phyloP scores from a whole-genome alignment of 1,284 basidiomycete species.

The Neonothopanus nambi region DNA sequence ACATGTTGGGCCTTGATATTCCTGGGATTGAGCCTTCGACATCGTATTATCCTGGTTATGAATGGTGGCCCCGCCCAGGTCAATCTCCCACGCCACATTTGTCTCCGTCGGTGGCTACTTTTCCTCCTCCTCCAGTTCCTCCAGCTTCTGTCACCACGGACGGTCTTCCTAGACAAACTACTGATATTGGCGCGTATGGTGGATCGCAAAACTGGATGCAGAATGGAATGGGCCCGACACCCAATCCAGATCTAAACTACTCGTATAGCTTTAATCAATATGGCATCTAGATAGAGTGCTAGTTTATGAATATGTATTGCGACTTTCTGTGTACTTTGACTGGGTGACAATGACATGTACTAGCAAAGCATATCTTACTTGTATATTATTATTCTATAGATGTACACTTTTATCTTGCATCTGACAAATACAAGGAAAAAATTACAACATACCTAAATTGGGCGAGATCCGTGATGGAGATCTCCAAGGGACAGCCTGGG shows the following conservation, averaged over 20 bases:
- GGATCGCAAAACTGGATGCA: conserved; percentile 6
- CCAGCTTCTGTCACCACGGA: background rate
- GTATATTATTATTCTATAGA: too few relatives aligned
- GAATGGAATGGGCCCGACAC: conserved; percentile 1
- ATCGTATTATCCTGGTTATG: conserved; percentile 68
- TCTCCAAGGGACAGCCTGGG: conserved; percentile 1
- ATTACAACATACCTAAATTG: too few relatives aligned
- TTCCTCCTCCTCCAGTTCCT: too few relatives aligned
- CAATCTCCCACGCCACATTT: conserved; percentile 17
- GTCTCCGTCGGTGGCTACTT: background rate
- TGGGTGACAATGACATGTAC: too few relatives aligned
- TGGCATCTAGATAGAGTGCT: too few relatives aligned
- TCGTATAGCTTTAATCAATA: too few relatives aligned
- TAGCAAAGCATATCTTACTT: too few relatives aligned
- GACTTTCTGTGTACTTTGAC: too few relatives aligned
- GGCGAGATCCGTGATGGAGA: background rate
- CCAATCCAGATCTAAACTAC: conserved; percentile 14
- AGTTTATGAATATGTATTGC: too few relatives aligned
- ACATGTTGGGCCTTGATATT: conserved; percentile 66
- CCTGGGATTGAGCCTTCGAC: conserved; percentile 61
- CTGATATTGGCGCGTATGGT: background rate
- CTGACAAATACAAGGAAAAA: too few relatives aligned
- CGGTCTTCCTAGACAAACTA: background rate
- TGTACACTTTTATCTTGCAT: too few relatives aligned
- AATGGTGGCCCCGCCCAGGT: conserved; percentile 66